Evolutionary conservation across 805 yeast species (phyloP), one percentile per base, ranked within the genome.

Genomic region (Candida maris): DNA sequence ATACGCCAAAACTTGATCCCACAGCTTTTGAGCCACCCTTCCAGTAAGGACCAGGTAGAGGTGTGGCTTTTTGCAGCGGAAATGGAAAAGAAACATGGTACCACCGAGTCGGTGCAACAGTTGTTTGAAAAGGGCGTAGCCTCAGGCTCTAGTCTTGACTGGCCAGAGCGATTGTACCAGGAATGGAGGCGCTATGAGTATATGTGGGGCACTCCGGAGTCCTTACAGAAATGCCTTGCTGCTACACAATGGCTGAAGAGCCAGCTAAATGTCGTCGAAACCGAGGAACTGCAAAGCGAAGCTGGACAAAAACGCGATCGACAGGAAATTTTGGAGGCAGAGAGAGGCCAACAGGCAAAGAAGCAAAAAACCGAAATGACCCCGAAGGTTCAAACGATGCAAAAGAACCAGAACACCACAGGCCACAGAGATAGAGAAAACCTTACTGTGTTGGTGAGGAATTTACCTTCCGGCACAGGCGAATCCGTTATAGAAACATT

Each of bases 351-450:
- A 16, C 8, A 25, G 14, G 28, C 10, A 16, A 16, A 7, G 7
- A 8, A 25, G 14, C 28, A 25, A 25, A 6, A 7, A 7, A 12
- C 8, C 12, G 10, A 8, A 21, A 12, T 9, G 8, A 8, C 10
- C 12, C 24, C 24, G 8, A n/a, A n/a, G n/a, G n/a, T n/a, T n/a
- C n/a, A n/a, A n/a, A n/a, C n/a, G n/a, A n/a, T n/a, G n/a, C 18
- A 39, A 9, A 38, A 35, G 26, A 30, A 35, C 17, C 19, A 30
- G 30, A 43, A 37, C 21, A 24, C 27, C 18, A 38, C 33, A 13
- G 34, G 32, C 12, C 4, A 15, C 15, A 63, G 85, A 46, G 73
- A 76, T 37, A 58, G 94, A 49, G 94, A 85, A 56, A 61, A 71
- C 18, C 63, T 68, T 12, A 68, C 84, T 0, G 70, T 84, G 0